Conservation (phyloP, 371 early-diverging fungal genomes). For the Mucor saturninus region DNA sequence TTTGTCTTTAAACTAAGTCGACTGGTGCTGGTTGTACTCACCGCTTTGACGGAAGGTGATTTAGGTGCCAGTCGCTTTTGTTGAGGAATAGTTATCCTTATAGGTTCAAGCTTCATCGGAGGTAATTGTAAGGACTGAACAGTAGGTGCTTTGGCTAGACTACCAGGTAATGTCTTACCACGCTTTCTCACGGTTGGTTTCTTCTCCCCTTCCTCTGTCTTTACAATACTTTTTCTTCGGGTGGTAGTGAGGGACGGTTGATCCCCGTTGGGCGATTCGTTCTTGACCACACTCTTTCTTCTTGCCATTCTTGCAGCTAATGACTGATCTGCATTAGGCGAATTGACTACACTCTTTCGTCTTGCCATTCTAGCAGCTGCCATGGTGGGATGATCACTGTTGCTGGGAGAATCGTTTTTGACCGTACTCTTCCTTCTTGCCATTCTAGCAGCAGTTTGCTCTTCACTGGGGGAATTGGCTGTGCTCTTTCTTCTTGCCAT, state of each 20-base stretch:
- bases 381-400: background rate
- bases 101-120: conserved; percentile 57
- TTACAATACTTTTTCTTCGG: background rate
- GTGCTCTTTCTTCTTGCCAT: conserved; percentile 30
- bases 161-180: conserved; percentile 58
- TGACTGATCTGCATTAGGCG: too few relatives aligned
- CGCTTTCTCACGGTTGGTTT: conserved; percentile 35
- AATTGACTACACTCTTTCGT: conserved; percentile 27
- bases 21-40: conserved; percentile 2
- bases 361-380: conserved; percentile 18
- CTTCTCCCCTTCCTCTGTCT: background rate
- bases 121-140: conserved; percentile 48
- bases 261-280: conserved; percentile 18
- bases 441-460: too few relatives aligned
- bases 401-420: too few relatives aligned
- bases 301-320: conserved; percentile 26
- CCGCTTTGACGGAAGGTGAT: conserved; percentile 30
- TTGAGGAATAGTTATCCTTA: conserved; percentile 39
- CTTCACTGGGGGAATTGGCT: conserved; percentile 6
- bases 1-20: conserved; percentile 6
- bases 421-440: too few relatives aligned
- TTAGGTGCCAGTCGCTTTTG: conserved; percentile 13
- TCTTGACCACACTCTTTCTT: conserved; percentile 32
- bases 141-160: conserved; percentile 49
- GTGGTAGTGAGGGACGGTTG: conserved; percentile 3